These are phyloP conservation scores for Fusarium ambrosium DNA, from an alignment of 2,329 filamentous ascomycete species.

Conservation along the genomic window DNA sequence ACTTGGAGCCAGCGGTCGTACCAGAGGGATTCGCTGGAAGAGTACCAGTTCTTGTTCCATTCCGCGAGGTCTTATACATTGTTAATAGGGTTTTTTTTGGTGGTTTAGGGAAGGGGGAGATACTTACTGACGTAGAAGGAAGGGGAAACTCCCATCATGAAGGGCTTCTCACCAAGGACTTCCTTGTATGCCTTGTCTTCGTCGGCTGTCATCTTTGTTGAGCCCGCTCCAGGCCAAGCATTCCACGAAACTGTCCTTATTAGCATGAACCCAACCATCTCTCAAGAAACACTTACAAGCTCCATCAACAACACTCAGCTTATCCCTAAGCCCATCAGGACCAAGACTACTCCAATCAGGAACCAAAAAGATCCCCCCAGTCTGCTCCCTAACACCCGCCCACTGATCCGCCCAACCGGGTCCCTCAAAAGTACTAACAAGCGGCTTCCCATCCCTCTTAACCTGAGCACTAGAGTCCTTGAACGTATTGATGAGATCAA, in stretches of 20 bases:
- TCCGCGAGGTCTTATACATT: conserved; percentile 57
- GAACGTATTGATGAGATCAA: conserved; percentile 45
- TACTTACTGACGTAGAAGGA: conserved; percentile 69
- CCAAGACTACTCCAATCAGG: conserved; percentile 59
- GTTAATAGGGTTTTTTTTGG: not conserved
- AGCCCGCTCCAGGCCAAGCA: conserved; percentile 54
- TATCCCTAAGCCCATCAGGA: conserved; percentile 35
- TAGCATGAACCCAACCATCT: not conserved
- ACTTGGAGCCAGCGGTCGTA: conserved; percentile 69
- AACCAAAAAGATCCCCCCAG: conserved; percentile 56
- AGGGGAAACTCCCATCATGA: conserved; percentile 69
- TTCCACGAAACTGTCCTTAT: conserved; percentile 53
- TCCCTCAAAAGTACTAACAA: conserved; percentile 68
- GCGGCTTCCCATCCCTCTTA: conserved; percentile 49
- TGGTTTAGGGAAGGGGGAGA: not conserved
- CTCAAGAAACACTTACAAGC: conserved; percentile 35
- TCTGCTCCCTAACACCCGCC: conserved; percentile 55
- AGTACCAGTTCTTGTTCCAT: conserved; percentile 74
- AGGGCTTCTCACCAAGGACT: conserved; percentile 52
- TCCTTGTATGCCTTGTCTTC: conserved; percentile 53
- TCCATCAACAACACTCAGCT: conserved; percentile 42
- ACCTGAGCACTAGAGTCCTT: conserved; percentile 46
- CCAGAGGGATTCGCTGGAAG: conserved; percentile 73
- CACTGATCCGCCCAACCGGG: conserved; percentile 57
- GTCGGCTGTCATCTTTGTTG: conserved; percentile 50